phyloP scores from a whole-genome alignment of 768 basidiomycete genomes.

The Cyclocybe cylindracea region DNA sequence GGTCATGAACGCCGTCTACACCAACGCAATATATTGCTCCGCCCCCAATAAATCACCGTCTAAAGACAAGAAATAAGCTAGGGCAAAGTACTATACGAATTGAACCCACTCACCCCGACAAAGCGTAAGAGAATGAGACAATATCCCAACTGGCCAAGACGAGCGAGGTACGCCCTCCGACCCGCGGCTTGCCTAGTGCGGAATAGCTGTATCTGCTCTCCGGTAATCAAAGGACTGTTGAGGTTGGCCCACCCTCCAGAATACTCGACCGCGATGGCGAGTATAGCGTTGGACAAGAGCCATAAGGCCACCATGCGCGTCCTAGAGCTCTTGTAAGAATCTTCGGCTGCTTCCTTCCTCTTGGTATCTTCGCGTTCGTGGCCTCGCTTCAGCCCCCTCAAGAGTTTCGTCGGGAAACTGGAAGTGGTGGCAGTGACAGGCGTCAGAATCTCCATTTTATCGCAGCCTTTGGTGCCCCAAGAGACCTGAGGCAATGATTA shows the following conservation, averaged over 20 bases:
- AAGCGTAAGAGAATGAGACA: too few relatives aligned
- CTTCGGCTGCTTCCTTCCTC: constrained; percentile 85
- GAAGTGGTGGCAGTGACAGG: constrained; percentile 87
- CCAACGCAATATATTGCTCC: too few relatives aligned
- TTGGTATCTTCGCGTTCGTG: constrained; percentile 69
- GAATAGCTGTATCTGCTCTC: too few relatives aligned
- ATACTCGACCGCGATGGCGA: constrained; percentile 77
- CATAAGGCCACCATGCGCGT: constrained; percentile 83
- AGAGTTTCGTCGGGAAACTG: constrained; percentile 90
- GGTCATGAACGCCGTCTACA: too few relatives aligned
- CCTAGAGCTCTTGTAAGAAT: constrained; percentile 90
- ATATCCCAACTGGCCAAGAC: too few relatives aligned
- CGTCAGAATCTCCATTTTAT: constrained; percentile 91
- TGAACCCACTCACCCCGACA: too few relatives aligned
- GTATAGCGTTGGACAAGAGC: constrained; percentile 70
- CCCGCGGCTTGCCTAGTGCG: too few relatives aligned
- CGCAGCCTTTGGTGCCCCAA: constrained; percentile 95
- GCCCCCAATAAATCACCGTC: too few relatives aligned
- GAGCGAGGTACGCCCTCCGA: too few relatives aligned
- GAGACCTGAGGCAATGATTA: constrained; percentile 38
- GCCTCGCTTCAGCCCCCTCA: constrained; percentile 88
- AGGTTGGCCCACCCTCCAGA: constrained; percentile 58
- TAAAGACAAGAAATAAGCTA: too few relatives aligned
- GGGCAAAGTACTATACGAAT: too few relatives aligned
- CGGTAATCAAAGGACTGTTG: constrained; percentile 6